Conservation (phyloP, 2,329 filamentous ascomycete species). For the Corynespora cassiicola region DNA sequence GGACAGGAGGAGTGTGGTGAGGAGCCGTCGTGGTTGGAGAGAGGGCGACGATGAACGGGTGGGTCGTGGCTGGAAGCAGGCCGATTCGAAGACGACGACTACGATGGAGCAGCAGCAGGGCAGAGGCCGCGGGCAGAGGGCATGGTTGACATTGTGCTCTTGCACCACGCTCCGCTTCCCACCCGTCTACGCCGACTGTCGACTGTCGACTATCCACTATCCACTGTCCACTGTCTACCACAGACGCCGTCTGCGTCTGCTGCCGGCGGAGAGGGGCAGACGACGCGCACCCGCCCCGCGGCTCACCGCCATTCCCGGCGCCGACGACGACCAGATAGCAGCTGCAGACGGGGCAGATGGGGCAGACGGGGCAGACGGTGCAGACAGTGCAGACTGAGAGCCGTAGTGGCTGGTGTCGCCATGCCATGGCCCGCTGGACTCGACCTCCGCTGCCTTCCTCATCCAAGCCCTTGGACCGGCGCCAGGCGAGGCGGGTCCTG, state of each 20-base stretch:
- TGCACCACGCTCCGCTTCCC: no score
- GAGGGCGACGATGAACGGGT: constrained; percentile 19
- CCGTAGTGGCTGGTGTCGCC: constrained; percentile 32
- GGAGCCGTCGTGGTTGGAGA: constrained; percentile 28
- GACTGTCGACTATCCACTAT: no score
- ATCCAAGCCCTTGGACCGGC: constrained; percentile 36
- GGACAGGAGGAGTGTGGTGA: constrained; percentile 24
- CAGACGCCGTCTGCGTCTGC: no score
- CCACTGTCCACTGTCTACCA: no score
- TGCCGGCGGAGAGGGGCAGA: no score
- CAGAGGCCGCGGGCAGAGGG: not conserved
- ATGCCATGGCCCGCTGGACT: no score
- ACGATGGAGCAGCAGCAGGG: not conserved
- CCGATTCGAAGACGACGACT: constrained; percentile 32
- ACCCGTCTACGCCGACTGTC: no score
- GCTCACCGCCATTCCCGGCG: constrained; percentile 34
- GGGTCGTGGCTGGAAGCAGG: constrained; percentile 27
- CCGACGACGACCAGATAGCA: constrained; percentile 30
- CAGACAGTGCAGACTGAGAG: constrained; percentile 9
- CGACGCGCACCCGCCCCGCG: no score
- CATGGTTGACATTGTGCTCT: no score
- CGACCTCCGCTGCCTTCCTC: constrained; percentile 22
- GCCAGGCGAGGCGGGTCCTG: constrained; percentile 36
- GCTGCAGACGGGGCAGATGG: no score
- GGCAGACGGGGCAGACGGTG: no score